These are phyloP conservation scores for Hanseniaspora thailandica DNA, from an alignment of 805 yeast species.

Conservation along the genomic window DNA sequence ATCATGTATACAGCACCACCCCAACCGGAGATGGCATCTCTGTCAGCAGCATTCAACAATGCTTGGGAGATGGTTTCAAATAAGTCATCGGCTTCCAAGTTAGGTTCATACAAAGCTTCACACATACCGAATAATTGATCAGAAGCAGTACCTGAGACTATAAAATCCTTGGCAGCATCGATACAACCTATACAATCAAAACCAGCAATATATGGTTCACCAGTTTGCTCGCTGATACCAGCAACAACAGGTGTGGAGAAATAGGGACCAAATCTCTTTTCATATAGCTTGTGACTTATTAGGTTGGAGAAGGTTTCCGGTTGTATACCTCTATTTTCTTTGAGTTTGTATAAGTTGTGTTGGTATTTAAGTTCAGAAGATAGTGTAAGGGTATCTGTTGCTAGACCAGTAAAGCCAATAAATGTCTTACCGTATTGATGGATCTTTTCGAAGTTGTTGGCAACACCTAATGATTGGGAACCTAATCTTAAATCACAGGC, in stretches of 20 bases:
- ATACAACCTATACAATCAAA: constrained; percentile 95
- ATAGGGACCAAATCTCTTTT: constrained; percentile 89
- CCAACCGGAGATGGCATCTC: constrained; percentile 97
- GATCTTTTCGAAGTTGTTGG: constrained; percentile 87
- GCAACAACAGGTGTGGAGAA: constrained; percentile 95
- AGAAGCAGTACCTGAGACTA: constrained; percentile 91
- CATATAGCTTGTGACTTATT: constrained; percentile 80
- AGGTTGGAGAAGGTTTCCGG: constrained; percentile 89
- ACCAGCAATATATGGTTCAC: constrained; percentile 83
- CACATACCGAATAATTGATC: constrained; percentile 98
- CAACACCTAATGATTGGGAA: constrained; percentile 79
- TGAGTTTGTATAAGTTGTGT: constrained; percentile 75
- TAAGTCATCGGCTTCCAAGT: constrained; percentile 84
- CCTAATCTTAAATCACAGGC: constrained; percentile 94
- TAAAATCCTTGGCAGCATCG: constrained; percentile 87
- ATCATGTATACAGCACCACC: constrained; percentile 91
- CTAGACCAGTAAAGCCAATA: constrained; percentile 88
- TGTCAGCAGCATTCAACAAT: constrained; percentile 82
- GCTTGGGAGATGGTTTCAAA: constrained; percentile 95
- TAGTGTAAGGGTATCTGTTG: constrained; percentile 83
- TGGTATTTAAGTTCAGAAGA: constrained; percentile 71
- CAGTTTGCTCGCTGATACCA: constrained; percentile 73
- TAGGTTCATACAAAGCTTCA: constrained; percentile 88
- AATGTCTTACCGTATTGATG: constrained; percentile 77
- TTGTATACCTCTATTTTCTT: constrained; percentile 84